Evolutionary conservation across 495 filamentous ascomycete genomes (phyloP).

Genomic region (Aspergillus kassunensis): DNA sequence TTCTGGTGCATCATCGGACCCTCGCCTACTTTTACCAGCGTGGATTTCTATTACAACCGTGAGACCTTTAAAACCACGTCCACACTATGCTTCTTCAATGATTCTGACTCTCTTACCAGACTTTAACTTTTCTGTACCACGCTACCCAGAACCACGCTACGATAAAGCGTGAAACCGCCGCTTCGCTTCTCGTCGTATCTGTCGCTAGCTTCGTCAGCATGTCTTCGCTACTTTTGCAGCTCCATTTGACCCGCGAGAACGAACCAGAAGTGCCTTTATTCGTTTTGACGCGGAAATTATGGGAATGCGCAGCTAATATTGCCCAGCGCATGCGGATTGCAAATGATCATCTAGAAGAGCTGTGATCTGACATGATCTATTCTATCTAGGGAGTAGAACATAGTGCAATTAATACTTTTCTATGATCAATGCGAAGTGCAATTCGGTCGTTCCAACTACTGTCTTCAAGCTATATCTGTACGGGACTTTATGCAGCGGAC

Average conservation of each 20-base stretch:
- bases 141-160: conserved; percentile 75
- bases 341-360: conserved; percentile 26
- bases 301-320: conserved; percentile 40
- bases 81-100: neutral
- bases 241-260: conserved; percentile 63
- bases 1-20: conserved; percentile 69
- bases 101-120: conserved; percentile 36
- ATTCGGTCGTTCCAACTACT: too few species aligned
- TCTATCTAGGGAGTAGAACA: too few species aligned
- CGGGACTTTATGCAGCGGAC: too few species aligned
- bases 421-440: too few species aligned
- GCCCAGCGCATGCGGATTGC: conserved; percentile 41
- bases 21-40: conserved; percentile 73
- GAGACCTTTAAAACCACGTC: conserved; percentile 17
- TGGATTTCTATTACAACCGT: conserved; percentile 84
- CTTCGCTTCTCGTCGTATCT: conserved; percentile 72
- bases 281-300: conserved; percentile 46
- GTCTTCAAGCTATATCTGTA: too few species aligned
- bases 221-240: conserved; percentile 62
- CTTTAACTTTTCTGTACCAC: conserved; percentile 75
- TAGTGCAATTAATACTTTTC: too few species aligned
- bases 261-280: conserved; percentile 61
- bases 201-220: conserved; percentile 73
- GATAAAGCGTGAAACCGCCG: conserved; percentile 75
- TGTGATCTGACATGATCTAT: conserved; percentile 11